Conservation (phyloP, 1,284 basidiomycete genomes). For the Rugosomyces carneus region DNA sequence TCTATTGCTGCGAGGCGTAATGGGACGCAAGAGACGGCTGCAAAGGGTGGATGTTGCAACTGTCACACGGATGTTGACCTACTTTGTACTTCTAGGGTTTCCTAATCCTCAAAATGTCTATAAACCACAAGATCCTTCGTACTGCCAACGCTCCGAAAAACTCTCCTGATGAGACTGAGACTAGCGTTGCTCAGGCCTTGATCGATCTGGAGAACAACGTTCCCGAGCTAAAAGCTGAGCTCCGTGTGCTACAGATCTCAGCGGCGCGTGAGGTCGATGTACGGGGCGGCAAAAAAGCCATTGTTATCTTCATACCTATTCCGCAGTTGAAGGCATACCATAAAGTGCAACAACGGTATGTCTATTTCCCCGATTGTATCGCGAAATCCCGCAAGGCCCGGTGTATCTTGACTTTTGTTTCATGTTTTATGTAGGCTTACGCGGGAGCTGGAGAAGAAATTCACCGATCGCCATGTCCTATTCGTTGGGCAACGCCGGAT, state of each 20-base stretch:
- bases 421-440: slow-evolving; percentile 67
- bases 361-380: slow-evolving; percentile 13
- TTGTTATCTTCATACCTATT: slow-evolving; percentile 97
- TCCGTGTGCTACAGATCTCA: slow-evolving; percentile 94
- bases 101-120: slow-evolving; percentile 61
- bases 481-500: slow-evolving; percentile 99
- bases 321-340: slow-evolving; percentile 98
- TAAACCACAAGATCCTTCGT: slow-evolving; percentile 84
- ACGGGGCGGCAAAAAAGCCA: slow-evolving; percentile 98
- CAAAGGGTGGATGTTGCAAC: slow-evolving; percentile 41
- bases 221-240: slow-evolving; percentile 95
- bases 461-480: slow-evolving; percentile 97
- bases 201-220: slow-evolving; percentile 98
- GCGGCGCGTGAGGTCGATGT: slow-evolving; percentile 99
- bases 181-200: slow-evolving; percentile 90
- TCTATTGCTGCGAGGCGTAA: slow-evolving; percentile 14
- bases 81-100: slow-evolving; percentile 27
- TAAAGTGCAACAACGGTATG: slow-evolving; percentile 96
- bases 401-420: neutral
- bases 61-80: slow-evolving; percentile 37
- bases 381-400: neutral
- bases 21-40: slow-evolving; percentile 19
- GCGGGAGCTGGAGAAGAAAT: slow-evolving; percentile 99
- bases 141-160: slow-evolving; percentile 93
- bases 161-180: slow-evolving; percentile 90